A percentile compares a stretch with the other conserved stretches of the same genome.
These are phyloP conservation scores for Skeletonema grethae DNA, from an alignment of 108 stramenopile species.

Conservation along the genomic window DNA sequence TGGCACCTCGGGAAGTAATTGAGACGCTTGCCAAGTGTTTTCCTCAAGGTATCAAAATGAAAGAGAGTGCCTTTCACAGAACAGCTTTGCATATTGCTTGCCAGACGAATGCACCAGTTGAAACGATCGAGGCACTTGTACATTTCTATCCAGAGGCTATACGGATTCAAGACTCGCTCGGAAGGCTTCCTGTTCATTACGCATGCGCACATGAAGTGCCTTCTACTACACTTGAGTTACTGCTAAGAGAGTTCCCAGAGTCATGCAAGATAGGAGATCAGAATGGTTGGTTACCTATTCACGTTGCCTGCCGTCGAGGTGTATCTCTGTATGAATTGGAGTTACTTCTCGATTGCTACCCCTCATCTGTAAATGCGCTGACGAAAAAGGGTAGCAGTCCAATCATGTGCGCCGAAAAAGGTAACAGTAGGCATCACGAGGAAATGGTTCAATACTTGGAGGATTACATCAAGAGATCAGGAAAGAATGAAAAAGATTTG, in stretches of 20 bases:
- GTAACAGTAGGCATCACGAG: slow-evolving; percentile 9
- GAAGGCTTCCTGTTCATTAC: slow-evolving; percentile 63
- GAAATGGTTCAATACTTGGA: slow-evolving; percentile 25
- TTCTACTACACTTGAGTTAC: slow-evolving; percentile 44
- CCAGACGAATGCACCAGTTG: slow-evolving; percentile 62
- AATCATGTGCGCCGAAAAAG: slow-evolving; percentile 50
- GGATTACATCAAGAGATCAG: slow-evolving; percentile 11
- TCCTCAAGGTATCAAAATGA: slow-evolving; percentile 49
- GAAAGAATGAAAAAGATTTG: slow-evolving; percentile 1
- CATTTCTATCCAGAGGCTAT: slow-evolving; percentile 55
- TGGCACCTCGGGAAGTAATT: slow-evolving; percentile 43
- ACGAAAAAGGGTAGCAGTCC: slow-evolving; percentile 70
- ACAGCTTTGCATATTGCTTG: slow-evolving; percentile 77
- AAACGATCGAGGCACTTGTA: slow-evolving; percentile 56
- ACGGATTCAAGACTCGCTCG: slow-evolving; percentile 55
- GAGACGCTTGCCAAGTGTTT: slow-evolving; percentile 55
- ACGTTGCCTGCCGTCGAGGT: slow-evolving; percentile 31
- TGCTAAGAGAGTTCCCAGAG: slow-evolving; percentile 51
- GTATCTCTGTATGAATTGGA: slow-evolving; percentile 6
- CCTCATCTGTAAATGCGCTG: slow-evolving; percentile 34
- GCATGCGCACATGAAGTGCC: slow-evolving; percentile 69
- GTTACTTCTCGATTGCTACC: slow-evolving; percentile 18
- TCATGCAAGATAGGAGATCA: slow-evolving; percentile 63
- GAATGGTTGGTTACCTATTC: slow-evolving; percentile 66
- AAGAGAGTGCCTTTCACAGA: slow-evolving; percentile 65